Base-by-base conservation (phyloP, 1,284 basidiomycete species). In the Hemileia vastatrix region DNA sequence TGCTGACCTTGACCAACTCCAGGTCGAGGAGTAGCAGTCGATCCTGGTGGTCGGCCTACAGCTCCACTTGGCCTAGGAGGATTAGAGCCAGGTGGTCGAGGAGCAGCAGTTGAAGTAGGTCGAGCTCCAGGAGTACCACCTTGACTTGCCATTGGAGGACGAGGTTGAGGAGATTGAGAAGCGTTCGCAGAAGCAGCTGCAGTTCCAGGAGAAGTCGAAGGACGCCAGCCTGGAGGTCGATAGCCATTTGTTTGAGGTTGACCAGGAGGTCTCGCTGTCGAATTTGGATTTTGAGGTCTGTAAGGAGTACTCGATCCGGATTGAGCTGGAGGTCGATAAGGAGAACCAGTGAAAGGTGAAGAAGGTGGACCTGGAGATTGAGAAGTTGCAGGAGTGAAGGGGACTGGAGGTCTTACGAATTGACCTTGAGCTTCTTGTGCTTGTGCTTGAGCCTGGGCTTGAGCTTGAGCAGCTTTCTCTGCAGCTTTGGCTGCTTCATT, bases 401-500 rank as follows among this genome's bases (percentile, higher is more conserved):
- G 57, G 23, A 50, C 57, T 52, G 59, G 27, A 27, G 27, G 27
- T 27, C 27, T 27, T 27, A 18, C n/a, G 57, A 13, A 8, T 54
- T 6, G 15, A 32, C 33, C 56, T 33, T 50, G 24, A 54, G 27
- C 52, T 54, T 31, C 52, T 54, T 33, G 11, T n/a, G 19, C 44
- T 33, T 57, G 54, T 57, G 13, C 18, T 40, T 9, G 15, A 40
- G 36, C 11, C 43, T n/a, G 31, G 45, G 27, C 56, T 54, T 4
- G 55, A 64, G 21, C 18, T 40, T 51, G 21, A 48, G 67, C 56
- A 6, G 64, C 67, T 64, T 67, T 67, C 24, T 64, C 63, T 32
- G 67, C 67, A 44, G 67, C 64, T 61, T 70, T 67, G 58, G 65
- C 64, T 58, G 63, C 64, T 21, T 66, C 67, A 3, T 67, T 50